Conservation (phyloP, 345 rosid genomes). For the Heritiera littoralis region DNA sequence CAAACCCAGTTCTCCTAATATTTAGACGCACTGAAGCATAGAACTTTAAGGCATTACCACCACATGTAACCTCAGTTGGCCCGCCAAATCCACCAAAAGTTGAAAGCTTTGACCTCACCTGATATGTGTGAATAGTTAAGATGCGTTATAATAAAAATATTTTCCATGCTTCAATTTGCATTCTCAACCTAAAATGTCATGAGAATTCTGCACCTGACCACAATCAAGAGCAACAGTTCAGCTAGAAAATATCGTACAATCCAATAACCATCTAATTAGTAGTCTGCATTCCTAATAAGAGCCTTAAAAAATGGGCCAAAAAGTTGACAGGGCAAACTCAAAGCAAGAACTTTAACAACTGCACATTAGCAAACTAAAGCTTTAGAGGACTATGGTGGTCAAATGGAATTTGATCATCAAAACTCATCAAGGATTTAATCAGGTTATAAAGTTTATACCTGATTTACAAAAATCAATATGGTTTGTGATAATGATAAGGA, state of each 20-base stretch:
- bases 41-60: conserved; percentile 97
- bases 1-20: conserved; percentile 61
- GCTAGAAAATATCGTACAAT: not conserved
- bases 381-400: not conserved
- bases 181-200: not conserved
- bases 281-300: not conserved
- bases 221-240: not conserved
- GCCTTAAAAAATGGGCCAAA: not conserved
- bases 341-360: not conserved
- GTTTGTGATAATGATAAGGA: conserved; percentile 86
- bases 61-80: conserved; percentile 94
- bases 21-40: conserved; percentile 93
- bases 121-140: conserved; percentile 6
- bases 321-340: not conserved
- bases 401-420: not conserved
- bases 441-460: conserved; percentile 2
- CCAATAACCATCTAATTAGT: not conserved
- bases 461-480: conserved; percentile 28
- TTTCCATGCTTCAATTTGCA: not conserved
- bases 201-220: not conserved
- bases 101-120: conserved; percentile 89
- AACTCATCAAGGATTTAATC: conserved; percentile 20
- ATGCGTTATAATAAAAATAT: not conserved
- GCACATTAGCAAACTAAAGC: not conserved
- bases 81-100: conserved; percentile 96